Conservation (phyloP, 176 grass and related monocot genomes). For the Luzula sylvatica region DNA sequence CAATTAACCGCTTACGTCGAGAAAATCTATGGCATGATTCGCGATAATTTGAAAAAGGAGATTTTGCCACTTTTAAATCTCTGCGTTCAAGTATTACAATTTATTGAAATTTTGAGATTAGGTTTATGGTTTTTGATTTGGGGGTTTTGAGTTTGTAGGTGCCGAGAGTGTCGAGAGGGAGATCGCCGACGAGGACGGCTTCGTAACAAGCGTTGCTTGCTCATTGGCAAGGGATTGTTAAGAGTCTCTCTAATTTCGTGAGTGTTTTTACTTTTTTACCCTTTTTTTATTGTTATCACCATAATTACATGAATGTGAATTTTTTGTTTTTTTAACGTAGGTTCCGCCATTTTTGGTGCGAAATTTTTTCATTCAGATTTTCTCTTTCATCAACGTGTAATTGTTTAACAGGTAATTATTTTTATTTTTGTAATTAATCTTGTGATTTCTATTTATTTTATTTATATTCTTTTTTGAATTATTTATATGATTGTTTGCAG, state of each 20-base stretch:
- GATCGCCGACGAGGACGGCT: constrained; percentile 62
- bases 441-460: constrained; percentile 9
- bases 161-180: constrained; percentile 95
- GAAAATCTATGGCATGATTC: constrained; percentile 99
- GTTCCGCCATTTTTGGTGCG: constrained; percentile 98
- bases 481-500: too few relatives aligned
- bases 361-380: constrained; percentile 99
- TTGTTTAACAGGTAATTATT: constrained; percentile 86
- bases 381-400: constrained; percentile 95
- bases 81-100: constrained; percentile 74
- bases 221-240: constrained; percentile 99
- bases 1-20: constrained; percentile 95
- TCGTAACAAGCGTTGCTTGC: constrained; percentile 84
- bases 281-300: constrained; percentile 9
- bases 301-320: neutral
- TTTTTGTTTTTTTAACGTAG: constrained; percentile 35
- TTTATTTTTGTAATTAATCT: constrained; percentile 3
- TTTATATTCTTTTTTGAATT: constrained; percentile 16
- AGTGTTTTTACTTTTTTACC: constrained; percentile 45
- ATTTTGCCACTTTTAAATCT: constrained; percentile 85
- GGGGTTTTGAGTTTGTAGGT: constrained; percentile 26
- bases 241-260: constrained; percentile 86
- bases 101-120: too few relatives aligned
- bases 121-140: too few relatives aligned
- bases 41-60: constrained; percentile 99